Conservation (phyloP, 2,329 filamentous ascomycete species). For the Calonectria pseudoturangicola region DNA sequence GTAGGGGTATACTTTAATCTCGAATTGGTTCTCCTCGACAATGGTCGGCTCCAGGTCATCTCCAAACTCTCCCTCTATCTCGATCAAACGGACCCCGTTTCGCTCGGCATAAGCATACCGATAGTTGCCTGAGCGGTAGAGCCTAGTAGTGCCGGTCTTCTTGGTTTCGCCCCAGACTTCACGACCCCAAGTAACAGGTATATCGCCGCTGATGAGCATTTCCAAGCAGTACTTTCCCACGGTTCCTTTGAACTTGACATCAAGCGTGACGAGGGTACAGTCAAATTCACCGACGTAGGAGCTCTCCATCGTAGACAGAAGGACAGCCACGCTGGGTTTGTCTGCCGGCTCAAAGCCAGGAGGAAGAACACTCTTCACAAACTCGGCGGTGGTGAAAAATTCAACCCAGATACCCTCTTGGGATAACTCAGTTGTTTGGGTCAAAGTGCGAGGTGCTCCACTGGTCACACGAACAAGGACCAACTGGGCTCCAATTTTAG, state of each 20-base stretch:
- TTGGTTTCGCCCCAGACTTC: conserved; percentile 33
- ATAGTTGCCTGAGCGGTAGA: conserved; percentile 14
- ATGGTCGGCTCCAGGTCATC: background rate
- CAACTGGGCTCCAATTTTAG: too few relatives aligned
- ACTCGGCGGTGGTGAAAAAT: conserved; percentile 32
- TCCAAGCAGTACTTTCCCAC: conserved; percentile 15
- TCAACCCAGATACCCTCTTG: conserved; percentile 29
- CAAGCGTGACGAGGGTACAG: conserved; percentile 1
- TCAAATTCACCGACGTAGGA: conserved; percentile 33
- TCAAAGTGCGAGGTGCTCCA: too few relatives aligned
- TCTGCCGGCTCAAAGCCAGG: conserved; percentile 14
- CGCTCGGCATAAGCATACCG: conserved; percentile 28
- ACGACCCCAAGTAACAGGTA: conserved; percentile 25
- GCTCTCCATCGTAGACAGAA: conserved; percentile 19
- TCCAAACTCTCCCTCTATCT: conserved; percentile 30
- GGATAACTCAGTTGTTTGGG: conserved; percentile 10
- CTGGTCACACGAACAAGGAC: too few relatives aligned
- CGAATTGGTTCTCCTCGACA: background rate
- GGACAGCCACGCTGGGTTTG: conserved; percentile 7
- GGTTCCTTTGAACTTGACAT: conserved; percentile 8
- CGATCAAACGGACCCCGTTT: conserved; percentile 24
- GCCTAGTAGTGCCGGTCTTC: background rate
- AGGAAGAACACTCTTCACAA: conserved; percentile 27
- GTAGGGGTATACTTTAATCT: conserved; percentile 31
- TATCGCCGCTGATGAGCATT: conserved; percentile 26